These are phyloP conservation scores for Ogataea philodendri DNA, from an alignment of 805 yeast species.

Conservation along the genomic window DNA sequence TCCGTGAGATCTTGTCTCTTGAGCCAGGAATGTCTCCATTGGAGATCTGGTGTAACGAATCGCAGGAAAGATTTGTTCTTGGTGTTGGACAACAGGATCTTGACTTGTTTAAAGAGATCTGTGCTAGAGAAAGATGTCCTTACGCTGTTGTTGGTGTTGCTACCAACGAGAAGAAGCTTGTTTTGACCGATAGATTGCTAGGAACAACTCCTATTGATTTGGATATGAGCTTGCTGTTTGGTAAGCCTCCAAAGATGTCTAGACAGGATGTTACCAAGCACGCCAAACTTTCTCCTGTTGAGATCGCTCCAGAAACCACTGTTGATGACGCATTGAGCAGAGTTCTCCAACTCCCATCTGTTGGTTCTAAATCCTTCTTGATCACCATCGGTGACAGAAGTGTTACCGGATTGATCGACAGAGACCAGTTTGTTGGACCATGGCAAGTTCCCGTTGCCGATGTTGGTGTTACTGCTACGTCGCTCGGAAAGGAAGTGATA, in stretches of 20 bases:
- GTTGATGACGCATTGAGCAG: conserved; percentile 70
- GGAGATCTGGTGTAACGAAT: conserved; percentile 99
- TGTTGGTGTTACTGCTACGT: conserved; percentile 92
- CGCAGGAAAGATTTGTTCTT: conserved; percentile 95
- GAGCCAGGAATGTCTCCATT: conserved; percentile 99
- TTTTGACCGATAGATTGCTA: conserved; percentile 75
- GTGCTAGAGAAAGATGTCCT: conserved; percentile 95
- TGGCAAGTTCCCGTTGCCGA: conserved; percentile 99
- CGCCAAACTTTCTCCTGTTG: conserved; percentile 45
- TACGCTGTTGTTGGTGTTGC: conserved; percentile 95
- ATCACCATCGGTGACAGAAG: conserved; percentile 98
- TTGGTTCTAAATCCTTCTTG: conserved; percentile 90
- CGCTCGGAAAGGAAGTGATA: conserved; percentile 70
- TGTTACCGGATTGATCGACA: conserved; percentile 94
- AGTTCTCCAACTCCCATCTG: conserved; percentile 86
- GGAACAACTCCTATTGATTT: conserved; percentile 88
- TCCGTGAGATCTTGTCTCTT: conserved; percentile 82
- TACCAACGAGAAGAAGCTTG: conserved; percentile 77
- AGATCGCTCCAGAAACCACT: conserved; percentile 32
- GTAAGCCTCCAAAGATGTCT: conserved; percentile 95
- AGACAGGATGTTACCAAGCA: conserved; percentile 66
- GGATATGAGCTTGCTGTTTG: conserved; percentile 92
- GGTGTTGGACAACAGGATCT: conserved; percentile 84
- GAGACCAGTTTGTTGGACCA: conserved; percentile 99
- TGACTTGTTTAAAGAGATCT: conserved; percentile 67